Evolutionary conservation across 352 stramenopile genomes (phyloP).

Genomic region (Phytophthora quininea): DNA sequence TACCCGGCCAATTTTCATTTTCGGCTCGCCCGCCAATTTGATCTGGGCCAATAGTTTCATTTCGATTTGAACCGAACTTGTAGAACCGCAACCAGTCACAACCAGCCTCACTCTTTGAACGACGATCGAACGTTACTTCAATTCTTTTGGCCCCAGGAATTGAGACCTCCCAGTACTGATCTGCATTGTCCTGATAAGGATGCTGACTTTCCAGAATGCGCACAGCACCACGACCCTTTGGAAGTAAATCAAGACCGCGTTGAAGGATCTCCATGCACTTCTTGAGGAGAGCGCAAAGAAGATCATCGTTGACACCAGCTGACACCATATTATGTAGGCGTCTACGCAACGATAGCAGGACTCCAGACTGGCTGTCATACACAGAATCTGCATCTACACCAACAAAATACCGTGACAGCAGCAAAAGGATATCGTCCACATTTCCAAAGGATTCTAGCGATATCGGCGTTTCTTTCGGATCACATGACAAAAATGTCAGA

Average conservation of each 20-base stretch:
- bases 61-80: slow-evolving; percentile 56
- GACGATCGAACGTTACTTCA: slow-evolving; percentile 71
- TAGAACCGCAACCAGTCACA: slow-evolving; percentile 81
- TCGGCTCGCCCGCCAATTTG: slow-evolving; percentile 71
- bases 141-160: slow-evolving; percentile 75
- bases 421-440: slow-evolving; percentile 43
- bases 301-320: slow-evolving; percentile 24
- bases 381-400: slow-evolving; percentile 18
- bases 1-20: slow-evolving; percentile 84
- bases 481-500: slow-evolving; percentile 39
- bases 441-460: slow-evolving; percentile 43
- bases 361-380: slow-evolving; percentile 28
- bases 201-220: slow-evolving; percentile 72
- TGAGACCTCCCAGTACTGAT: slow-evolving; percentile 71
- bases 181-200: slow-evolving; percentile 70
- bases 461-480: slow-evolving; percentile 11
- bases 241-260: slow-evolving; percentile 30
- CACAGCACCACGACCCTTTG: slow-evolving; percentile 48
- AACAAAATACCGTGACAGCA: slow-evolving; percentile 53
- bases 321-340: slow-evolving; percentile 29
- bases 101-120: slow-evolving; percentile 68
- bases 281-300: slow-evolving; percentile 27
- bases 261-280: slow-evolving; percentile 47
- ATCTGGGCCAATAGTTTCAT: slow-evolving; percentile 50
- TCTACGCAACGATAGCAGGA: slow-evolving; percentile 32